A percentile compares a stretch with the other conserved stretches of the same genome.
Evolutionary conservation across 495 filamentous ascomycete species (phyloP).

Genomic region (Parathielavia hyrcaniae): DNA sequence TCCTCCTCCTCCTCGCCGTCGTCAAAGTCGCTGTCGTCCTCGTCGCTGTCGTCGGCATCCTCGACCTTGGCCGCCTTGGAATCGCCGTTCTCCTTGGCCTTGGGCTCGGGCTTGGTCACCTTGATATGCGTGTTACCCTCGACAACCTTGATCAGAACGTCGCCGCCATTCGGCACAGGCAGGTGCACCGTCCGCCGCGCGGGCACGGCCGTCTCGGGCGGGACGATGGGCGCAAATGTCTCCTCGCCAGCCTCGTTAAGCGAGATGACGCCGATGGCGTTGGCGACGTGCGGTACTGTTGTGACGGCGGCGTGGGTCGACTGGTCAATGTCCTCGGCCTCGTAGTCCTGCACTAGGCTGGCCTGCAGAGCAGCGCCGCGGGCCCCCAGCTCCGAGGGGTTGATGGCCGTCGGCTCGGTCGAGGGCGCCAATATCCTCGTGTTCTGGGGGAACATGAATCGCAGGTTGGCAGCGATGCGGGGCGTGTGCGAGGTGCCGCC

Average conservation of each 20-base stretch:
- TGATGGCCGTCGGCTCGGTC: conserved; percentile 69
- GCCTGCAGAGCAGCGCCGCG: conserved; percentile 94
- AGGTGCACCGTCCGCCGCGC: conserved; percentile 77
- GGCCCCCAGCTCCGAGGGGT: conserved; percentile 84
- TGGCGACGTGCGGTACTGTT: conserved; percentile 78
- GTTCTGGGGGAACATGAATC: conserved; percentile 69
- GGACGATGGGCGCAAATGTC: conserved; percentile 70
- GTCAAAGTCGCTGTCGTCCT: conserved; percentile 53
- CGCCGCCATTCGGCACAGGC: conserved; percentile 67
- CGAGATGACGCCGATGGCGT: conserved; percentile 82
- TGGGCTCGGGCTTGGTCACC: conserved; percentile 75
- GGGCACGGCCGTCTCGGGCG: conserved; percentile 81
- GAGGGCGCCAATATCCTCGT: conserved; percentile 78
- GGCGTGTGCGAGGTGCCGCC: conserved; percentile 92
- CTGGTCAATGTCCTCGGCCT: conserved; percentile 87
- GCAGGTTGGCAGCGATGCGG: conserved; percentile 71
- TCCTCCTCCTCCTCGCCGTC: conserved; percentile 74
- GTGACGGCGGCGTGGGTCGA: conserved; percentile 94
- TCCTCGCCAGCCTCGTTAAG: conserved; percentile 54
- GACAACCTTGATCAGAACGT: conserved; percentile 77
- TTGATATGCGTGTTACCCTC: conserved; percentile 87
- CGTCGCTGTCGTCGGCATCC: conserved; percentile 46
- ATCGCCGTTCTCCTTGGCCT: conserved; percentile 59
- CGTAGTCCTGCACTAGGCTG: conserved; percentile 84
- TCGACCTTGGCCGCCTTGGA: conserved; percentile 37